Base-by-base conservation (phyloP, 345 rosid species). In the Clausena lansium region DNA sequence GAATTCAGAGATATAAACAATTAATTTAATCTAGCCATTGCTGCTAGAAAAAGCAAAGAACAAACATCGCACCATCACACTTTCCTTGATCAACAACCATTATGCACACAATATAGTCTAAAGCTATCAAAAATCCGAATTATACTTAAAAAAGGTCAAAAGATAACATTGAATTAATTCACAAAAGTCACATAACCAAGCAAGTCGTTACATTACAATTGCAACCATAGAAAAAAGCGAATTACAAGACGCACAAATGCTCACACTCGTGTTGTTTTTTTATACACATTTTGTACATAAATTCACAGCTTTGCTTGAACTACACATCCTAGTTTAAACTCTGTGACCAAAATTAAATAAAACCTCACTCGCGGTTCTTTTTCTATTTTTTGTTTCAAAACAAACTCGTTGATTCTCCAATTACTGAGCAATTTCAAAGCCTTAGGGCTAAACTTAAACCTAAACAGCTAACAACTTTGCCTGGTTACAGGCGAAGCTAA, bases 31-130 rank as follows among this genome's bases (percentile, higher is more conserved):
- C 15, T 70, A 74, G 20, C 50, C 70, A 55, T 76, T 73, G 55
- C 70, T 58, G 32, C 1, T 17, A 32, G 11, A 62, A 5, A 61
- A 82, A 80, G 80, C 77, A 76, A 80, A 68, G 78, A 81, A 77
- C 58, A 77, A 74, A 10, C 59, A 41, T 25, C 60, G 9, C 25
- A 47, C 45, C n/a, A 45, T 57, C 39, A 57, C 47, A n/a, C 64
- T 55, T 20, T 52, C 41, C 39, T 39, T 9, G 22, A 38, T 36
- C 11, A 75, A 74, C 52, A 72, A 30, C 70, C 50, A 76, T 45
- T 55, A 70, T 25, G 15, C 73, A 76, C 45, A 68, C 57, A 71
- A 78, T 64, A 82, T 45, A 47, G 9, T 19, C 59, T 30, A 59
- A 55, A 77, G 47, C 32, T 80, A 69, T 52, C 17, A 71, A 76